Percentiles rank a stretch among this genome's conserved stretches.
Evolutionary conservation across 768 basidiomycete species (phyloP).

Genomic region (Pleurotus cornucopiae): DNA sequence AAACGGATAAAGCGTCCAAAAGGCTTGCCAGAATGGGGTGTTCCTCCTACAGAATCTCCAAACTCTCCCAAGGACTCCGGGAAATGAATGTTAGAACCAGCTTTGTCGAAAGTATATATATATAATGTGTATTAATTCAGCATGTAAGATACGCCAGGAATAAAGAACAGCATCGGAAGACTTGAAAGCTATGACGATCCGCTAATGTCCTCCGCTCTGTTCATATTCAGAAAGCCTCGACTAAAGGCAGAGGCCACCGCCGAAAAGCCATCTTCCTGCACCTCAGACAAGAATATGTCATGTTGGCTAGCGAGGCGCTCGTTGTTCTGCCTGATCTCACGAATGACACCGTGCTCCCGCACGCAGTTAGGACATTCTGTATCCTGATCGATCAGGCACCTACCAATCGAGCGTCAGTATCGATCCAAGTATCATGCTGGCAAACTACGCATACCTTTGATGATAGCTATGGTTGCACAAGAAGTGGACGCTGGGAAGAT

Average conservation of each 20-base stretch:
- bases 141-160: constrained; percentile 2
- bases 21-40: constrained; percentile 93
- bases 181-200: not conserved
- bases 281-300: constrained; percentile 74
- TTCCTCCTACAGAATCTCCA: constrained; percentile 61
- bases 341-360: constrained; percentile 80
- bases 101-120: not conserved
- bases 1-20: constrained; percentile 79
- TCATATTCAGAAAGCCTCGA: constrained; percentile 54
- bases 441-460: constrained; percentile 57
- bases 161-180: not conserved
- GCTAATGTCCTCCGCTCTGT: constrained; percentile 28
- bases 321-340: constrained; percentile 86
- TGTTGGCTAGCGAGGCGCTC: constrained; percentile 80
- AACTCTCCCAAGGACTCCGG: constrained; percentile 3
- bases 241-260: constrained; percentile 70
- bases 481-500: constrained; percentile 91
- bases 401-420: constrained; percentile 22
- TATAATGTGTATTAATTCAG: not conserved
- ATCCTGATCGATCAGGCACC: constrained; percentile 87
- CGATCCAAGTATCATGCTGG: not conserved
- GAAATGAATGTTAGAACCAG: not conserved
- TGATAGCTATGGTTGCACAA: constrained; percentile 99
- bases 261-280: constrained; percentile 67
- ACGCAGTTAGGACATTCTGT: constrained; percentile 89